Evolutionary conservation across 345 rosid genomes (phyloP).

Genomic region (Reutealis trisperma): DNA sequence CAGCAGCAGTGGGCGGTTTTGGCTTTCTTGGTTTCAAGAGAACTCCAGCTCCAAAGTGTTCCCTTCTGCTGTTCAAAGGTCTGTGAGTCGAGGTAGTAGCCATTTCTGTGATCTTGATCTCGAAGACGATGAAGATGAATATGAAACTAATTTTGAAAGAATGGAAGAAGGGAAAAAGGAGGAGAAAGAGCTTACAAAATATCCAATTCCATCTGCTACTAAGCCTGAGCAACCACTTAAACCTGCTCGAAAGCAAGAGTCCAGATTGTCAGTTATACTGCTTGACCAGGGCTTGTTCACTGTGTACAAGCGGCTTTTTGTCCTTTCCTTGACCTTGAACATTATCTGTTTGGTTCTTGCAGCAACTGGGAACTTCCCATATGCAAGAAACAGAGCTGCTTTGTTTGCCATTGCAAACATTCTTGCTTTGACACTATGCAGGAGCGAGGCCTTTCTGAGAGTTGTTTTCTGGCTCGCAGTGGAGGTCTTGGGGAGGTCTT

Average conservation of each 20-base stretch:
- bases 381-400: slow-evolving; percentile 64
- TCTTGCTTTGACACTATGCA: slow-evolving; percentile 62
- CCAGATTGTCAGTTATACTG: slow-evolving; percentile 66
- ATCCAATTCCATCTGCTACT: slow-evolving; percentile 27
- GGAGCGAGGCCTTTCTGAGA: slow-evolving; percentile 75
- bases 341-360: slow-evolving; percentile 55
- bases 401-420: slow-evolving; percentile 73
- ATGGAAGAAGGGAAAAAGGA: slow-evolving; percentile 46
- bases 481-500: slow-evolving; percentile 51
- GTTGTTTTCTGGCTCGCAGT: slow-evolving; percentile 62
- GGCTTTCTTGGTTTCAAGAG: slow-evolving; percentile 14
- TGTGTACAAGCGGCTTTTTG: slow-evolving; percentile 73
- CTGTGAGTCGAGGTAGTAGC: slow-evolving; percentile 59
- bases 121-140: slow-evolving; percentile 27
- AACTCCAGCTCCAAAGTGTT: slow-evolving; percentile 38
- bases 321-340: slow-evolving; percentile 48
- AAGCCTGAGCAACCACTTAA: slow-evolving; percentile 41
- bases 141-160: slow-evolving; percentile 6
- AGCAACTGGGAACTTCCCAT: slow-evolving; percentile 55
- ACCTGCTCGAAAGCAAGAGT: slow-evolving; percentile 40
- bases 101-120: slow-evolving; percentile 72
- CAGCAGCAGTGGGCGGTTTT: neutral
- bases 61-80: slow-evolving; percentile 43
- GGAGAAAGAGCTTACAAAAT: neutral
- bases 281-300: slow-evolving; percentile 84